A percentile compares a stretch with the other conserved stretches of the same genome.
phyloP scores from a whole-genome alignment of 2,329 filamentous ascomycete genomes.

The Zalaria obscura region DNA sequence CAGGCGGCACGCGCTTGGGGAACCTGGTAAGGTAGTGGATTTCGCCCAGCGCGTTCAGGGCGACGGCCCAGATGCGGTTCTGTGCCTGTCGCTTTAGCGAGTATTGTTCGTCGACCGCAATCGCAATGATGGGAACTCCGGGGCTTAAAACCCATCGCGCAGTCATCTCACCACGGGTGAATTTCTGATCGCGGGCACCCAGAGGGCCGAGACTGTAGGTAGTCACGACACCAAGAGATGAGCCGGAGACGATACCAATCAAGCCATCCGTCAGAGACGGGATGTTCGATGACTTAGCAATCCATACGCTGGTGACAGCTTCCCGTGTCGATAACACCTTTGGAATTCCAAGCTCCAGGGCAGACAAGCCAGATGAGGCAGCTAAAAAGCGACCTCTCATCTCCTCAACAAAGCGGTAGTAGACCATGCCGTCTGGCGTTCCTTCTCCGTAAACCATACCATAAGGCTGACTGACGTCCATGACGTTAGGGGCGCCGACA shows the following conservation, averaged over 20 bases:
- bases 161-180: slow-evolving; percentile 63
- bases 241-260: slow-evolving; percentile 70
- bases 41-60: slow-evolving; percentile 87
- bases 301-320: slow-evolving; percentile 69
- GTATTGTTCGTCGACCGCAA: slow-evolving; percentile 74
- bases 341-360: slow-evolving; percentile 60
- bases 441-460: slow-evolving; percentile 79
- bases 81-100: slow-evolving; percentile 53
- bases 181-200: slow-evolving; percentile 40
- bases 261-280: slow-evolving; percentile 60
- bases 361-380: slow-evolving; percentile 43
- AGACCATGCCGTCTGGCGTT: slow-evolving; percentile 66
- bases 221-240: slow-evolving; percentile 68
- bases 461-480: slow-evolving; percentile 79
- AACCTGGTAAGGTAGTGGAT: slow-evolving; percentile 69
- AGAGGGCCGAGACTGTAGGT: slow-evolving; percentile 52
- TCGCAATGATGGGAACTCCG: slow-evolving; percentile 76
- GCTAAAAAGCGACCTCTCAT: slow-evolving; percentile 62
- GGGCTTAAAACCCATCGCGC: slow-evolving; percentile 84
- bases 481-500: slow-evolving; percentile 66
- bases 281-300: slow-evolving; percentile 66
- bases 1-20: slow-evolving; percentile 42
- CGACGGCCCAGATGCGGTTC: slow-evolving; percentile 75
- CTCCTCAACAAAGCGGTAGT: slow-evolving; percentile 62
- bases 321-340: slow-evolving; percentile 56